Evolutionary conservation across 2,329 filamentous ascomycete genomes (phyloP).

Genomic region (Diaporthe citrichinensis): DNA sequence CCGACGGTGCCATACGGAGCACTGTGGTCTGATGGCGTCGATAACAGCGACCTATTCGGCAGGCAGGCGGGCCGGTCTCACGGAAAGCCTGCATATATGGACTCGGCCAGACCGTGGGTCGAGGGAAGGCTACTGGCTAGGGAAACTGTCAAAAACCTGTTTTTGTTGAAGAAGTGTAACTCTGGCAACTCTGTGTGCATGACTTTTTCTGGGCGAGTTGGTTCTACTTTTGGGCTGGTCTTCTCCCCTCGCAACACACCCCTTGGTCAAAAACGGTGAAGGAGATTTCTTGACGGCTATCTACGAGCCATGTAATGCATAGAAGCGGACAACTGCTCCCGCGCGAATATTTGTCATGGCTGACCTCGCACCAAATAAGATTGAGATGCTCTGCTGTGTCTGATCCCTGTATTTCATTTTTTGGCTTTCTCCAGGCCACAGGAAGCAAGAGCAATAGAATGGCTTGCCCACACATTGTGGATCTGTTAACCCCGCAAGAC

Average conservation of each 20-base stretch:
- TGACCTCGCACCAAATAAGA: neutral
- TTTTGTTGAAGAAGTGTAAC: conserved; percentile 16
- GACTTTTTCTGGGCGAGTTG: conserved; percentile 18
- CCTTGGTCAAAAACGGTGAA: neutral
- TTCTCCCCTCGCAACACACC: neutral
- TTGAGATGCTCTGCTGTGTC: neutral
- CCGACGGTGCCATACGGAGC: neutral
- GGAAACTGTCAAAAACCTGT: conserved; percentile 33
- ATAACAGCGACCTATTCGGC: neutral
- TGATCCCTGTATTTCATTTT: neutral
- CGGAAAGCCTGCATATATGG: conserved; percentile 23
- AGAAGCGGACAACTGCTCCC: neutral
- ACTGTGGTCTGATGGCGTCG: conserved; percentile 1
- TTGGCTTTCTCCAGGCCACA: conserved; percentile 10
- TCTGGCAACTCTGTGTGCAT: conserved; percentile 26
- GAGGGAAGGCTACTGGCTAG: conserved; percentile 6
- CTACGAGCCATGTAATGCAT: neutral
- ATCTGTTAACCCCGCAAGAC: conserved; percentile 23
- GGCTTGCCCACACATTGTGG: conserved; percentile 16
- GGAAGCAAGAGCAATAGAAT: neutral
- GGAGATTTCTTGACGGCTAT: neutral
- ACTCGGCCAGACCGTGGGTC: conserved; percentile 28
- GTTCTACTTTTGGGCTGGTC: neutral
- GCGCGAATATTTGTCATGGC: neutral
- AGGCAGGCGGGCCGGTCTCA: conserved; percentile 17